Evolutionary conservation across 345 rosid species (phyloP).

Genomic region (Bruguiera gymnorhiza): DNA sequence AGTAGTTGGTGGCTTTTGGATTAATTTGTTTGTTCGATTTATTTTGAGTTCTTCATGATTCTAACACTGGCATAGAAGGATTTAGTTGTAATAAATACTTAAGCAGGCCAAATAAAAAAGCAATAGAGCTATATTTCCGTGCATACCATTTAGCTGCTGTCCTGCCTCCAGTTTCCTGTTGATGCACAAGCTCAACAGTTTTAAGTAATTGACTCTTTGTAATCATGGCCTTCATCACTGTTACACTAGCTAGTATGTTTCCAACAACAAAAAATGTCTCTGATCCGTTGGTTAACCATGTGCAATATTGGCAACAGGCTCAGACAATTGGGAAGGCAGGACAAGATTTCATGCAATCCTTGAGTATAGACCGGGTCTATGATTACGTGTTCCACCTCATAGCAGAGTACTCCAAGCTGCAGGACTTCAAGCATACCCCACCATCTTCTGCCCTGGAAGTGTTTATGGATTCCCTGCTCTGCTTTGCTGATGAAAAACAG

Average conservation of each 20-base stretch:
- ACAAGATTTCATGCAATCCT: slow-evolving; percentile 65
- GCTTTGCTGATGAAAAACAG: slow-evolving; percentile 68
- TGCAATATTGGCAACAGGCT: slow-evolving; percentile 45
- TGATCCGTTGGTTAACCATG: neutral
- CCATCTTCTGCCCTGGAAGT: slow-evolving; percentile 67
- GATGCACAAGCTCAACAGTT: too few relatives aligned
- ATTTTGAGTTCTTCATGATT: too few relatives aligned
- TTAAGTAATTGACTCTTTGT: too few relatives aligned
- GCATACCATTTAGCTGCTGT: too few relatives aligned
- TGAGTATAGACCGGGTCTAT: slow-evolving; percentile 64
- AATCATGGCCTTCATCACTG: too few relatives aligned
- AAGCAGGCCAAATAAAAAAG: too few relatives aligned
- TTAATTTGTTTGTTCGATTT: too few relatives aligned
- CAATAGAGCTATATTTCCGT: too few relatives aligned
- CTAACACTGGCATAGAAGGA: too few relatives aligned
- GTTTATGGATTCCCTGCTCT: slow-evolving; percentile 64
- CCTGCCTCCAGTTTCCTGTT: too few relatives aligned
- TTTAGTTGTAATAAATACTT: too few relatives aligned
- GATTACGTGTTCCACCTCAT: slow-evolving; percentile 91
- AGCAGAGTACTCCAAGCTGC: slow-evolving; percentile 72
- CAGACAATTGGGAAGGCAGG: slow-evolving; percentile 68
- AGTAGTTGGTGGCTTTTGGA: too few relatives aligned
- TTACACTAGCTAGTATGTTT: neutral
- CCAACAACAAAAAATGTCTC: neutral
- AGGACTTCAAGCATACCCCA: slow-evolving; percentile 58